Conservation (phyloP, 768 basidiomycete genomes). For the Boletus pseudopeckii region DNA sequence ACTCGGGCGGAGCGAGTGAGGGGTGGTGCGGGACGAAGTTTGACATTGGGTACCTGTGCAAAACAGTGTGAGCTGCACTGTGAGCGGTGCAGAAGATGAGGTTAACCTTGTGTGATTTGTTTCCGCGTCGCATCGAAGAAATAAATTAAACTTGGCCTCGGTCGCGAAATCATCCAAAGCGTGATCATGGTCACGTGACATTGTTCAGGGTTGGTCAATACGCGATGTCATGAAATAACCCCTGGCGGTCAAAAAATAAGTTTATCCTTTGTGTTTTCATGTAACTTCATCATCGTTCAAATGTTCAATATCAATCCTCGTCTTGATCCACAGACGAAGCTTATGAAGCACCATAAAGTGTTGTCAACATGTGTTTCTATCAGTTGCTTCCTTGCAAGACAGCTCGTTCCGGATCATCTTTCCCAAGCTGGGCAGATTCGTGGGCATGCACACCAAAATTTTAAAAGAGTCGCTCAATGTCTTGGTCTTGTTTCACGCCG, state of each 20-base stretch:
- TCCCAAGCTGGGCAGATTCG: background rate
- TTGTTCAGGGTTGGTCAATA: slow-evolving; percentile 22
- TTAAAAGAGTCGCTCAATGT: background rate
- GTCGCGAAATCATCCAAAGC: background rate
- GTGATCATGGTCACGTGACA: background rate
- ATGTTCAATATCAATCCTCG: too few relatives aligned
- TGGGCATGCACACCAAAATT: background rate
- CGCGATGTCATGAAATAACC: slow-evolving; percentile 1
- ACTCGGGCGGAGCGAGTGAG: slow-evolving; percentile 18
- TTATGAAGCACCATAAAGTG: background rate
- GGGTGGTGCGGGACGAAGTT: slow-evolving; percentile 62
- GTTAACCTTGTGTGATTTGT: slow-evolving; percentile 64
- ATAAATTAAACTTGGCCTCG: background rate
- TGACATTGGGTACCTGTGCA: slow-evolving; percentile 75
- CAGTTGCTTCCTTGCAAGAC: background rate
- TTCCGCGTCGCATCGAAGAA: slow-evolving; percentile 46
- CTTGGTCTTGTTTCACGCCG: background rate
- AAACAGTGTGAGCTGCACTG: background rate
- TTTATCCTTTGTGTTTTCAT: too few relatives aligned
- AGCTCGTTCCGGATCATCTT: background rate
- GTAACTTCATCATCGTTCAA: too few relatives aligned
- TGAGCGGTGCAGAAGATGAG: background rate
- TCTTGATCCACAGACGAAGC: background rate
- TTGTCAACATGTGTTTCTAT: background rate
- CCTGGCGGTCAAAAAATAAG: background rate